Percentiles rank a stretch among this genome's conserved stretches.
Conservation (phyloP, 176 grass and related monocot species). For the Cocos nucifera region DNA sequence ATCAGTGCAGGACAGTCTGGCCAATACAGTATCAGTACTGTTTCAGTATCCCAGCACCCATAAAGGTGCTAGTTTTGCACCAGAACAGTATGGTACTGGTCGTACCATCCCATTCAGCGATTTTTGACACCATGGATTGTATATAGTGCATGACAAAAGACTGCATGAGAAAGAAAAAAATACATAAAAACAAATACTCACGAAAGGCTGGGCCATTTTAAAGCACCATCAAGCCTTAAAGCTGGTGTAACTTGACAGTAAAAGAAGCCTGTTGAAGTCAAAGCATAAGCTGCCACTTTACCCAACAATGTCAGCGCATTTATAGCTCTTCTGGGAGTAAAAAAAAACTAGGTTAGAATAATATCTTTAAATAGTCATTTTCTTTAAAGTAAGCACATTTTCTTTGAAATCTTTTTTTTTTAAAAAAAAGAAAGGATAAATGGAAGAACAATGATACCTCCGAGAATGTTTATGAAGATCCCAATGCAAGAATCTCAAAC, state of each 20-base stretch:
- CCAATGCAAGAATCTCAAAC: slow-evolving; percentile 81
- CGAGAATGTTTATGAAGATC: slow-evolving; percentile 82
- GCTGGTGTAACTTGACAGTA: slow-evolving; percentile 44
- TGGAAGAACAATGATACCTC: slow-evolving; percentile 37
- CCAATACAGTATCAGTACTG: too few relatives aligned
- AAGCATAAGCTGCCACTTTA: slow-evolving; percentile 57
- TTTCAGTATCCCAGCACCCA: too few relatives aligned
- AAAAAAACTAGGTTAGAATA: too few relatives aligned
- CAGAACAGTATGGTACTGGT: too few relatives aligned
- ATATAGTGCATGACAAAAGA: too few relatives aligned
- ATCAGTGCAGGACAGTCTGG: too few relatives aligned
- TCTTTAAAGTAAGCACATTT: background rate
- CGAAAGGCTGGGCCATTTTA: slow-evolving; percentile 40
- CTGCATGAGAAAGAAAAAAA: too few relatives aligned
- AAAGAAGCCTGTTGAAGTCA: slow-evolving; percentile 74
- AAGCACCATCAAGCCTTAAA: slow-evolving; percentile 29
- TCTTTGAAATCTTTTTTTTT: too few relatives aligned
- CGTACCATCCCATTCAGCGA: too few relatives aligned
- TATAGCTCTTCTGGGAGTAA: slow-evolving; percentile 42
- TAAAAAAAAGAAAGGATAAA: slow-evolving; percentile 4
- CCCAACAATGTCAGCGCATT: slow-evolving; percentile 67
- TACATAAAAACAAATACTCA: slow-evolving; percentile 25
- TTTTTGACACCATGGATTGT: too few relatives aligned
- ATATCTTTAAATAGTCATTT: too few relatives aligned
- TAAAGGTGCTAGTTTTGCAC: too few relatives aligned